Percentiles rank a stretch among this genome's conserved stretches.
These are phyloP conservation scores for Termitomyces titanicus DNA, from an alignment of 768 basidiomycete species.

Conservation along the genomic window DNA sequence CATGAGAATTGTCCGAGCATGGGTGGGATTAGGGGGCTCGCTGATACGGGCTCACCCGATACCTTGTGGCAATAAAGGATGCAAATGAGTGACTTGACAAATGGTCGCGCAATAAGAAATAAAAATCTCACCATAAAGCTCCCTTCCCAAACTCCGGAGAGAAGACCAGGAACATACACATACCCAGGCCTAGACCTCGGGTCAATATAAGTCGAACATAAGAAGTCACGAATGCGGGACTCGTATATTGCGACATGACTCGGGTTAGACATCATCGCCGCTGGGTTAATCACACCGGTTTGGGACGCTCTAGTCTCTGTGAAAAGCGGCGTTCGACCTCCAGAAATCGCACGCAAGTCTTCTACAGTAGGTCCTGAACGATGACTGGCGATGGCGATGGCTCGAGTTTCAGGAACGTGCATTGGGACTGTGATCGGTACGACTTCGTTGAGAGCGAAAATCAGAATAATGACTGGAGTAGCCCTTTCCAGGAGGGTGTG, in stretches of 20 bases:
- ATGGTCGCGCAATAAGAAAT: not conserved
- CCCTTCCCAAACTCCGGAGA: conserved; percentile 62
- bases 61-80: conserved; percentile 11
- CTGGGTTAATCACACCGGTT: conserved; percentile 2
- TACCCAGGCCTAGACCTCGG: conserved; percentile 21
- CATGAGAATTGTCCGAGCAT: conserved; percentile 30
- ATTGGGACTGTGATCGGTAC: conserved; percentile 39
- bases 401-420: conserved; percentile 49
- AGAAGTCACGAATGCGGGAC: conserved; percentile 17
- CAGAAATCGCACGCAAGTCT: conserved; percentile 42
- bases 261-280: conserved; percentile 7
- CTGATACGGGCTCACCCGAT: conserved; percentile 11
- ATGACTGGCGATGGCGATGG: conserved; percentile 38
- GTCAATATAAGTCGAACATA: conserved; percentile 12
- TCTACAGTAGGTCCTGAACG: conserved; percentile 51
- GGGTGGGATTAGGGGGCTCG: conserved; percentile 7
- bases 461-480: conserved; percentile 47
- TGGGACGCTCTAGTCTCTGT: conserved; percentile 32
- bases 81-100: conserved; percentile 3
- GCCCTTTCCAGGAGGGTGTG: conserved; percentile 32
- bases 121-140: conserved; percentile 47
- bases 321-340: conserved; percentile 45
- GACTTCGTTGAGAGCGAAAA: conserved; percentile 49
- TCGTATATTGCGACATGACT: conserved; percentile 30
- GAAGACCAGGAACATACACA: conserved; percentile 37